Evolutionary conservation across 2,329 filamentous ascomycete genomes (phyloP), one percentile per base, ranked within the genome.

Genomic region (Fusarium sp.): DNA sequence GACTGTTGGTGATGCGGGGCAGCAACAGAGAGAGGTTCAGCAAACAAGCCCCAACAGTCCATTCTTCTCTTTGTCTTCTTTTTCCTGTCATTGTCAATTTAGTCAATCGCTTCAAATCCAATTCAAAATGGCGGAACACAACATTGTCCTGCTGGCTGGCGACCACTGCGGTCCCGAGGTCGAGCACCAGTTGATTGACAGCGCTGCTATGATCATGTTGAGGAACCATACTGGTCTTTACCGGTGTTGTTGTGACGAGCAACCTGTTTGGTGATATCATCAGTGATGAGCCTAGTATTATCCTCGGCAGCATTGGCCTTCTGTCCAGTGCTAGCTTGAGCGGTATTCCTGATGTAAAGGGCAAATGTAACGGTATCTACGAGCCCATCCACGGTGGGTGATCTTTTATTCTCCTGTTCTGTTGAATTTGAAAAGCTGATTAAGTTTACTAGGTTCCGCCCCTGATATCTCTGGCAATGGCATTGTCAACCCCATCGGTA

Each of bases 231-330:
- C 92, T 19, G 90, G 91, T 28, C 87, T 98, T 98, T 61, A 98
- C 98, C 82, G 96, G 96, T 61, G 91, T 98, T 42, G 90, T 98
- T 52, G 91, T 98, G 73, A 97, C 95, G 16, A 95, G 92, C 86
- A 98, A 98, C 83, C 82, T 98, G 76, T 97, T 97, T 81, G 96
- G 96, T 72, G 96, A 98, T 83, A 98, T 98, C 80, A 95, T 99
- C 80, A 94, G 90, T 80, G 96, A 98, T 81, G 96, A 98, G 88
- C 95, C 95, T 9, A 95, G 92, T 78, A 95, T 97, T 59, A 98
- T 98, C 77, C 94, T 96, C 6, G 95, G 95, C 21, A 95, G 92
- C 78, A 90, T 98, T 77, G 96, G 96, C 37, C 86, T 98, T 74
- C 85, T 97, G 75, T 95, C 96, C 35, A 96, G 93, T 81, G 96